Evolutionary conservation across 441 rosid genomes (phyloP), one percentile per base, ranked within the genome.

Genomic region (Populus hybrid): DNA sequence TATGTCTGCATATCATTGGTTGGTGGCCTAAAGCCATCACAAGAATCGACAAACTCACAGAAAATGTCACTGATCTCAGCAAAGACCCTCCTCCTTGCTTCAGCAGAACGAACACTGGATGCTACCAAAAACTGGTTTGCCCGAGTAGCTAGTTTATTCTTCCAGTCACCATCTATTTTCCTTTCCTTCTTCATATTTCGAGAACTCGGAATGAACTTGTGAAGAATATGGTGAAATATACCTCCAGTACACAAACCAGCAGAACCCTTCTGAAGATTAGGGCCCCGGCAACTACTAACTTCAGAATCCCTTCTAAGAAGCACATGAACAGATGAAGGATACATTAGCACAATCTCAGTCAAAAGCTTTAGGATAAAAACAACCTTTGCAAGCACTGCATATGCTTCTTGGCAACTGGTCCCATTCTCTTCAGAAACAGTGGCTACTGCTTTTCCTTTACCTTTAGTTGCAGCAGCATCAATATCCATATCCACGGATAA

Each of bases 111-210:
- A 79, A 94, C 94, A 82, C 98, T 93, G 76, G 97, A 88, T 10
- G 94, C 97, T 83, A 94, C 99, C 83, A 96, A 84, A 83, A 93
- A 90, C 71, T 94, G 97, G 83, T 89, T 92, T 72, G 98, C 95
- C 76, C 96, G 87, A 78, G 84, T 87, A 59, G 95, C 95, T 71
- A 96, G 89, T 82, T 94, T 96, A 81, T 93, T 90, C 84, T 86
- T 88, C 99, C 99, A 96, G 82, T 96, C 96, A 85, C 93, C 86
- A 80, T 94, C 98, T n/a, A 76, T 71, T 87, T 91, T 94, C 88
- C 78, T 90, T 64, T 92, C 99, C 89, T 91, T 91, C 81, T 90
- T 92, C 75, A 86, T 73, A 85, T 73, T 83, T 82, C 85, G 85
- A 63, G 94, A 90, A 87, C 76, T 86, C 4, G 98, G 94, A 81